Conservation (phyloP, 116 monocot genomes). For the Trichopus zeylanicus region DNA sequence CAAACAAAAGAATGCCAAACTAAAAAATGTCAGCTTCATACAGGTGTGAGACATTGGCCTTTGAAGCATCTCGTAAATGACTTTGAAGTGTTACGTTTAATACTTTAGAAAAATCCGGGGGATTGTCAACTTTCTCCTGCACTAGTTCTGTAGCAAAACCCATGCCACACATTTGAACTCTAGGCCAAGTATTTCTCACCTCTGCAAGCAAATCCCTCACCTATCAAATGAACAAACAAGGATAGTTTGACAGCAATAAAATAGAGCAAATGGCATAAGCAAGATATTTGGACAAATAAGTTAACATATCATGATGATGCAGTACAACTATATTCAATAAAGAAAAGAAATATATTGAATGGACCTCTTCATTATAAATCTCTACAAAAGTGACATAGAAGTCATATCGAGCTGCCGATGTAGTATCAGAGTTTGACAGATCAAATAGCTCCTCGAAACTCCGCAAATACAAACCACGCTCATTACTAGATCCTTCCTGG, state of each 20-base stretch:
- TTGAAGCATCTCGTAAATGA: constrained; percentile 38
- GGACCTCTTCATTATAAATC: constrained; percentile 92
- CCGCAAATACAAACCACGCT: constrained; percentile 85
- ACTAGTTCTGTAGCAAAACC: constrained; percentile 58
- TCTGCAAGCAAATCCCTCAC: constrained; percentile 66
- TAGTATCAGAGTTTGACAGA: constrained; percentile 77
- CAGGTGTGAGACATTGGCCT: constrained; percentile 65
- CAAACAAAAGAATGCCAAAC: neutral
- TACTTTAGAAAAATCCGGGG: constrained; percentile 61
- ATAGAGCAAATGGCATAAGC: neutral
- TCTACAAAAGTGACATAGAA: constrained; percentile 79
- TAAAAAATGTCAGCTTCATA: constrained; percentile 22
- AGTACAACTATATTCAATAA: neutral
- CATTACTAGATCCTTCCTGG: constrained; percentile 89
- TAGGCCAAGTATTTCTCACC: constrained; percentile 24
- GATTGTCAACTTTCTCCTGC: constrained; percentile 81
- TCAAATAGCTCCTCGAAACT: constrained; percentile 98
- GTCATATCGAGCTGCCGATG: constrained; percentile 61
- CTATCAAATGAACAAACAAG: constrained; percentile 27
- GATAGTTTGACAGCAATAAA: neutral
- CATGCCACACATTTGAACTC: constrained; percentile 41
- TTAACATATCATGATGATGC: neutral
- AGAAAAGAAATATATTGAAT: neutral
- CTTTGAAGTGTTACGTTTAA: constrained; percentile 57
- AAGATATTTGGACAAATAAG: neutral